A percentile compares a stretch with the other conserved stretches of the same genome.
These are phyloP conservation scores for Suillus ampliporus DNA, from an alignment of 768 basidiomycete species.

Conservation along the genomic window DNA sequence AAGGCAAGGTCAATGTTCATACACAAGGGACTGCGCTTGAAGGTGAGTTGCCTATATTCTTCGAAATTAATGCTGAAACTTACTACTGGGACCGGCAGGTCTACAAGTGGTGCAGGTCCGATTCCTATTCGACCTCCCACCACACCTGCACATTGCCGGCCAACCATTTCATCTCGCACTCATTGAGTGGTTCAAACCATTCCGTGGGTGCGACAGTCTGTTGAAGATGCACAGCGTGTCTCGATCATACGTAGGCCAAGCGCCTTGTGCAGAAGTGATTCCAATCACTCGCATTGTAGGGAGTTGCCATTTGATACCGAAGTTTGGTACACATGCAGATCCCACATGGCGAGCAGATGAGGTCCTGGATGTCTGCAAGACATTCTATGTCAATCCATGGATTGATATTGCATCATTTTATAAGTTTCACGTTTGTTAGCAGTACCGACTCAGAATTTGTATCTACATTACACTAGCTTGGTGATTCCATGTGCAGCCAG, in stretches of 20 bases:
- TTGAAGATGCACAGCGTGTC: too few species aligned
- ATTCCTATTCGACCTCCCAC: constrained; percentile 19
- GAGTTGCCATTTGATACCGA: too few species aligned
- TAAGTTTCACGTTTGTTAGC: too few species aligned
- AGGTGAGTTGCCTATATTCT: background rate
- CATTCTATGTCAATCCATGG: constrained; percentile 4
- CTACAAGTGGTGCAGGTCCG: constrained; percentile 19
- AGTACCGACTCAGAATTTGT: too few species aligned
- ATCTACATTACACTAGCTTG: too few species aligned
- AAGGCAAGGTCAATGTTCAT: background rate
- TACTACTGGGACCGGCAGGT: constrained; percentile 5
- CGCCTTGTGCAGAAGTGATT: too few species aligned
- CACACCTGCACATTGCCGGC: background rate
- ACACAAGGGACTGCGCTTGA: background rate
- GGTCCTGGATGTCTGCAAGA: constrained; percentile 1
- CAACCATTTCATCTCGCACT: constrained; percentile 23
- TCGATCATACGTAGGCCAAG: too few species aligned
- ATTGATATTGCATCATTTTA: background rate
- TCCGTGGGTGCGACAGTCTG: constrained; percentile 16
- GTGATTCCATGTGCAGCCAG: too few species aligned
- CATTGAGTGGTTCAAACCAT: constrained; percentile 34
- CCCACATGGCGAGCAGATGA: background rate
- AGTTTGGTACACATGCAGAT: too few species aligned
- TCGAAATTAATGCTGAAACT: background rate
- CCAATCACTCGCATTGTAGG: too few species aligned